phyloP scores from a whole-genome alignment of 148 eudicot genomes.

The Rhododendron ovatum region DNA sequence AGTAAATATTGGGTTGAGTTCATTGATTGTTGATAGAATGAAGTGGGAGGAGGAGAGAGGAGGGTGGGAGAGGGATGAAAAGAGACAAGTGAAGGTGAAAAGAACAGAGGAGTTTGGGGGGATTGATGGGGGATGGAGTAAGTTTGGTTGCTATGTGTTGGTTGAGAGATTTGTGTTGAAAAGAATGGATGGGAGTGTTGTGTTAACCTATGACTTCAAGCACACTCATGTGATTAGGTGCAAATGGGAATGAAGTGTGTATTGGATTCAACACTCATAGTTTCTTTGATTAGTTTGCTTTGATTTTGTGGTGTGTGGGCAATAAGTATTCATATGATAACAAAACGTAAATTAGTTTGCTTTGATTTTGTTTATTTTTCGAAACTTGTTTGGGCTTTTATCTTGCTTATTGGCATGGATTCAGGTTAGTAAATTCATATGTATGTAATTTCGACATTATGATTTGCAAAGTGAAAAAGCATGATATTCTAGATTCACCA shows the following conservation, averaged over 20 bases:
- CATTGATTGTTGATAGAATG: slow-evolving; percentile 52
- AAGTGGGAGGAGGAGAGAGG: slow-evolving; percentile 65
- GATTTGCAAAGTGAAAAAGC: too few relatives aligned
- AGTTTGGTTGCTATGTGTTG: slow-evolving; percentile 56
- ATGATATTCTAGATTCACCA: too few relatives aligned
- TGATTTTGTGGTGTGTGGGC: too few relatives aligned
- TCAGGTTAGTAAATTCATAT: too few relatives aligned
- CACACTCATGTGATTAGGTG: slow-evolving; percentile 16
- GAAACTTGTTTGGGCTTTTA: too few relatives aligned
- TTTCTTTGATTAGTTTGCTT: too few relatives aligned
- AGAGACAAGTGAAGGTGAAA: slow-evolving; percentile 29
- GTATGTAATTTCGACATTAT: too few relatives aligned
- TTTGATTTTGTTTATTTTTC: too few relatives aligned
- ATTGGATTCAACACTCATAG: too few relatives aligned
- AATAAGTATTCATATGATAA: too few relatives aligned
- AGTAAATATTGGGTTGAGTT: slow-evolving; percentile 46
- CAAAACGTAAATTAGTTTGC: too few relatives aligned
- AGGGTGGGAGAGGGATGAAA: slow-evolving; percentile 42
- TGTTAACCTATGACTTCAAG: slow-evolving; percentile 43
- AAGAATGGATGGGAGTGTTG: slow-evolving; percentile 55
- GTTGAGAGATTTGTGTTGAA: slow-evolving; percentile 50
- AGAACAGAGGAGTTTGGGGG: slow-evolving; percentile 41
- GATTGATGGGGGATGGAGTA: slow-evolving; percentile 37
- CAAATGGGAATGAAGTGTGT: not conserved
- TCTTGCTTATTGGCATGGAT: too few relatives aligned